Evolutionary conservation across 371 early-diverging fungal species (phyloP), one percentile per base, ranked within the genome.

Genomic region (Zopfochytrium polystomum): DNA sequence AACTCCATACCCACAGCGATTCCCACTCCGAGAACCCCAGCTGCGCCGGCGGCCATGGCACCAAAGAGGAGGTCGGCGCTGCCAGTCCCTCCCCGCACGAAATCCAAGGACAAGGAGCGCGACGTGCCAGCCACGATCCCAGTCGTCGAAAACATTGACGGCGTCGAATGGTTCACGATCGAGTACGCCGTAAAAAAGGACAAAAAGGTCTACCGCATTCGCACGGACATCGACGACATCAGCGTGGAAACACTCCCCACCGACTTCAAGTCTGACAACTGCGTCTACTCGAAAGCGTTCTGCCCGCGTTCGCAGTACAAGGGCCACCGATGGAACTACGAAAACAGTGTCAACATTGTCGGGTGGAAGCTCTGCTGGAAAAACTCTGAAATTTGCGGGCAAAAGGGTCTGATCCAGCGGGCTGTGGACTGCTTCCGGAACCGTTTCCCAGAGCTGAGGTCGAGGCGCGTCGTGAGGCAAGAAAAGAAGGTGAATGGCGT

Each of bases 381-480:
- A 13, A 97, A 97, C 70, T 85, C 82, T 25, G 82, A 82, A 27
- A 80, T 90, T 45, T 81, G 87, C 45, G 93, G 88, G 6, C 89
- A 91, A 49, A 85, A 95, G 49, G 98, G 98, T 1, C 76, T 96
- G 45, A 83, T 97, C 51, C 98, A 97, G 70, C 80, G 96, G 0
- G 95, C 95, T 1, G 98, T 97, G 0, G 96, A 97, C 71, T 89
- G 88, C 33, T 97, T 90, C 67, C 84, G 96, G 51, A 90, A 93
- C 58, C 84, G 90, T 9, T 87, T 87, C 62, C 88, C 90, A 13
- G 87, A 88, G 44, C 82, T 87, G 71, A 80, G 91, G 52, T 88
- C 87, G 23, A 80, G 92, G 43, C 80, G 93, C 27, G 86, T 92
- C 0, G 84, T 89, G 7, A 80, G 91, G 49, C 85, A 91, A 67